Evolutionary conservation across 2,329 filamentous ascomycete genomes (phyloP).

Genomic region (Cladosporium sp.): DNA sequence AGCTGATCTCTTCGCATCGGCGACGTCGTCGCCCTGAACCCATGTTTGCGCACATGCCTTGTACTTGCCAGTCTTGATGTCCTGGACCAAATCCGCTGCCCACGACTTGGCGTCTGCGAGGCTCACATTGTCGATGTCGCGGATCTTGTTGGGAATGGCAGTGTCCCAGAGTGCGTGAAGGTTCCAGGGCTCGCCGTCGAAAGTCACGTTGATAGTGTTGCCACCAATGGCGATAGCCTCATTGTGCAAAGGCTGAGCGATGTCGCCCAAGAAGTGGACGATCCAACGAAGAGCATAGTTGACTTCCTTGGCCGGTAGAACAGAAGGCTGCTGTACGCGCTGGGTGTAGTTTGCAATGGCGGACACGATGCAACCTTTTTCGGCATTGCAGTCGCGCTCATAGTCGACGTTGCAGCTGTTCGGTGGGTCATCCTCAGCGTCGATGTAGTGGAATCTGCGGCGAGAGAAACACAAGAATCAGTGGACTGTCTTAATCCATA

Average conservation of each 20-base stretch:
- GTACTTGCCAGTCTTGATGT: conserved; percentile 46
- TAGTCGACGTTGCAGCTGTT: conserved; percentile 51
- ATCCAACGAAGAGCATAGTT: conserved; percentile 53
- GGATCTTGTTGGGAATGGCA: conserved; percentile 46
- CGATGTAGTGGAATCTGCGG: conserved; percentile 53
- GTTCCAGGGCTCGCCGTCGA: conserved; percentile 44
- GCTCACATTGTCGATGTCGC: conserved; percentile 40
- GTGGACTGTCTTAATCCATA: neutral
- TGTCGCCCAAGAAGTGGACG: conserved; percentile 65
- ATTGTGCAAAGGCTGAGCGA: conserved; percentile 61
- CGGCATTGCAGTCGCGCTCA: conserved; percentile 53
- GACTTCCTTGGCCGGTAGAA: conserved; percentile 38
- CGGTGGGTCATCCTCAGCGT: conserved; percentile 52
- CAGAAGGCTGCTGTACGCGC: conserved; percentile 38
- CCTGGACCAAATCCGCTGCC: conserved; percentile 41
- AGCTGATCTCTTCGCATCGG: conserved; percentile 40
- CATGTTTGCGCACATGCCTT: conserved; percentile 37
- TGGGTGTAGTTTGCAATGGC: conserved; percentile 57
- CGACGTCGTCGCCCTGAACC: conserved; percentile 42
- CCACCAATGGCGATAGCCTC: conserved; percentile 50
- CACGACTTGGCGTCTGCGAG: conserved; percentile 43
- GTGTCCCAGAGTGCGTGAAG: conserved; percentile 51
- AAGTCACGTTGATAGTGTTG: conserved; percentile 49
- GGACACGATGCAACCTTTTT: conserved; percentile 53
- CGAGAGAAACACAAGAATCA: neutral